Evolutionary conservation across 345 rosid species (phyloP).

Genomic region (Melaleuca alternifolia): DNA sequence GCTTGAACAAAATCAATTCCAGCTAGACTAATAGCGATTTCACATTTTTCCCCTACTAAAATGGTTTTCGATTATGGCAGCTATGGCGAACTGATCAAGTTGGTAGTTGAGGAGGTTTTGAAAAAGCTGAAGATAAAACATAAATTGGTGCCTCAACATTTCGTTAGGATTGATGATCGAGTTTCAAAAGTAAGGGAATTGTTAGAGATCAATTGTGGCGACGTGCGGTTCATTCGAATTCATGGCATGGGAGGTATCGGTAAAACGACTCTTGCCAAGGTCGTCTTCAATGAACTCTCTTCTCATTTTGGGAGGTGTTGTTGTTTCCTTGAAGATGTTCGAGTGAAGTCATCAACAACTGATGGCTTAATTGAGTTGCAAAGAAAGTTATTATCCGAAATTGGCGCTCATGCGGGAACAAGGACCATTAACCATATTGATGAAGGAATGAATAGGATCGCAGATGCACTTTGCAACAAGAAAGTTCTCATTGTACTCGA

Average conservation of each 20-base stretch:
- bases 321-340: not conserved
- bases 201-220: not conserved
- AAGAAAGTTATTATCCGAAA: not conserved
- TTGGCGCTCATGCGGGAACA: not conserved
- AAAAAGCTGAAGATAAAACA: not conserved
- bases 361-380: not conserved
- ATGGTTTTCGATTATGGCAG: not conserved
- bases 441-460: not conserved
- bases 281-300: not conserved
- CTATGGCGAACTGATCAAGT: not conserved
- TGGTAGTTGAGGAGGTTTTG: not conserved
- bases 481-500: not conserved
- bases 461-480: not conserved
- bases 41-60: not conserved
- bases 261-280: not conserved
- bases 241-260: slow-evolving; percentile 1
- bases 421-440: not conserved
- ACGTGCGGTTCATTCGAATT: not conserved
- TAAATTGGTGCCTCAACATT: not conserved
- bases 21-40: not conserved
- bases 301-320: not conserved
- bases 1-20: not conserved
- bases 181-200: not conserved
- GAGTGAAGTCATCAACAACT: not conserved
- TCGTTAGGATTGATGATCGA: not conserved